Percentiles rank a stretch among this genome's conserved stretches.
Evolutionary conservation across 179 eudicot species (phyloP).

Genomic region (Patellifolia procumbens): DNA sequence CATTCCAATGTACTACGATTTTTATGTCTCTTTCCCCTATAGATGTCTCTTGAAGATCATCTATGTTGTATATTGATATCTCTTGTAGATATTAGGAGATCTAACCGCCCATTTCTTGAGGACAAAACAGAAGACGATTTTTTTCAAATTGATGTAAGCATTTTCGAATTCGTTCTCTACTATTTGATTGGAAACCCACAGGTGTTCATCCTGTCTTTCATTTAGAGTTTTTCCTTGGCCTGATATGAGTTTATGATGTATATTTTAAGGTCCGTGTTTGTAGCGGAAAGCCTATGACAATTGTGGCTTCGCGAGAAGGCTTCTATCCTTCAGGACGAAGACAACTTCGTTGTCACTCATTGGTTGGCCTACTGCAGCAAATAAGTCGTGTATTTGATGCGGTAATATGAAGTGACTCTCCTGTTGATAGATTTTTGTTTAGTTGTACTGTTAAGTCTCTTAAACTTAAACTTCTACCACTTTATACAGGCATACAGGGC

Average conservation of each 20-base stretch:
- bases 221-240: background rate
- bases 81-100: conserved; percentile 85
- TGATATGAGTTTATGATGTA: background rate
- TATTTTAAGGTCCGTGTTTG: conserved; percentile 65
- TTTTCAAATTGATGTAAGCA: conserved; percentile 85
- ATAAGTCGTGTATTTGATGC: conserved; percentile 79
- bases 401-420: conserved; percentile 35
- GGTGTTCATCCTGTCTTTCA: conserved; percentile 6
- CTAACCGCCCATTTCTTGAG: conserved; percentile 78
- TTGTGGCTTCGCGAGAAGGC: conserved; percentile 70
- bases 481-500: conserved; percentile 71
- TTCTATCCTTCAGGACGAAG: conserved; percentile 79
- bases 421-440: background rate
- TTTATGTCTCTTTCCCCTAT: background rate
- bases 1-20: background rate
- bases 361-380: conserved; percentile 80
- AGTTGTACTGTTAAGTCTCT: background rate
- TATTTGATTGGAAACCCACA: conserved; percentile 13
- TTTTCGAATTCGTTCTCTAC: conserved; percentile 17
- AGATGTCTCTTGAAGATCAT: conserved; percentile 2
- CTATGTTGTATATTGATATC: conserved; percentile 7
- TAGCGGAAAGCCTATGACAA: conserved; percentile 83
- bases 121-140: conserved; percentile 77
- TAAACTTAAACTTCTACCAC: background rate
- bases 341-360: conserved; percentile 52